Evolutionary conservation across 257 asterid genomes (phyloP).

Genomic region (Ilex aquifolium): DNA sequence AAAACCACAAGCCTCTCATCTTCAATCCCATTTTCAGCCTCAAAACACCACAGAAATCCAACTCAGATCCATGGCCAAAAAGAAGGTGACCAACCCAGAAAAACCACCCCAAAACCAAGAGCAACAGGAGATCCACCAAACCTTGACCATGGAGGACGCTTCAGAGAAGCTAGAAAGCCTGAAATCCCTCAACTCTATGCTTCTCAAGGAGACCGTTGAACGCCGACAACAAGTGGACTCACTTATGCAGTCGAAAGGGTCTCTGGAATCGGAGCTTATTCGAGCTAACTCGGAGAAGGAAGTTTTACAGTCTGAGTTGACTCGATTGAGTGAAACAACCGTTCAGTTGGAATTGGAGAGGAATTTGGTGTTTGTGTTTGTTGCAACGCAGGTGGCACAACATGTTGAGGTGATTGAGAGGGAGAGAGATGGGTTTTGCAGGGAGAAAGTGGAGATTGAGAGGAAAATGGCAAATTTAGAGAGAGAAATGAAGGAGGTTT

Average conservation of each 20-base stretch:
- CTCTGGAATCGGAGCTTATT: constrained; percentile 42
- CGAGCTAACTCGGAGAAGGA: constrained; percentile 46
- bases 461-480: constrained; percentile 33
- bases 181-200: constrained; percentile 55
- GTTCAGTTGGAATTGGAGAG: constrained; percentile 49
- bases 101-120: not conserved
- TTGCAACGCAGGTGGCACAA: constrained; percentile 35
- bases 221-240: constrained; percentile 66
- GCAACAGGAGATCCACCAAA: not conserved
- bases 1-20: constrained; percentile 34
- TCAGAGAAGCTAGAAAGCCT: constrained; percentile 46
- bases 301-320: constrained; percentile 35
- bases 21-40: constrained; percentile 19
- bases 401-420: constrained; percentile 28
- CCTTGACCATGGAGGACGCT: constrained; percentile 14
- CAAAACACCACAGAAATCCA: not conserved
- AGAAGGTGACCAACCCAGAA: constrained; percentile 19
- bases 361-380: constrained; percentile 42
- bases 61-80: constrained; percentile 20
- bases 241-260: constrained; percentile 33
- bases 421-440: constrained; percentile 17
- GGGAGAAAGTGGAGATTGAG: constrained; percentile 9
- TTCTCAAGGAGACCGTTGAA: constrained; percentile 56
- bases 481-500: constrained; percentile 29
- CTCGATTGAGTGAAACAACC: constrained; percentile 35